Evolutionary conservation across 306 rosid species (phyloP).

Genomic region (Pterocarpus macrocarpus): DNA sequence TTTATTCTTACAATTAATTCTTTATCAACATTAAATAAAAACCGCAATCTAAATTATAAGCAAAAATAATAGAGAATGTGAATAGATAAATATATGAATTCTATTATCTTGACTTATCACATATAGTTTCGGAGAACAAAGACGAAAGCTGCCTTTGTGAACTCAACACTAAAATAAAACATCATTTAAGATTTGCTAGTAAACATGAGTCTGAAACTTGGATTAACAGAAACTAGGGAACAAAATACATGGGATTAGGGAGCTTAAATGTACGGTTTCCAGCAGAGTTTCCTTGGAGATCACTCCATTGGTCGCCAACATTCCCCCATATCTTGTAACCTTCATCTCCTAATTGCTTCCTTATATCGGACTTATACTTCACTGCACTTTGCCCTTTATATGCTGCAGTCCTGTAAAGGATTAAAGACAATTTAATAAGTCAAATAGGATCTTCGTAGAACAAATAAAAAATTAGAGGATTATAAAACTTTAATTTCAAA

Average conservation of each 20-base stretch:
- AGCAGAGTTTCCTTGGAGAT: slow-evolving; percentile 66
- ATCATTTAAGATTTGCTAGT: neutral
- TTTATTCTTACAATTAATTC: no score
- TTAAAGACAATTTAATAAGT: neutral
- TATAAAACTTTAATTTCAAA: no score
- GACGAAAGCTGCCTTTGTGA: neutral
- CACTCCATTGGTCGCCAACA: slow-evolving; percentile 93
- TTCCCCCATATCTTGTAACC: slow-evolving; percentile 92
- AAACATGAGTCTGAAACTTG: neutral
- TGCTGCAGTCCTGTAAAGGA: slow-evolving; percentile 51
- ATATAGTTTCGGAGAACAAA: no score
- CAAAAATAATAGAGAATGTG: no score
- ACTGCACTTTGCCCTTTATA: slow-evolving; percentile 74
- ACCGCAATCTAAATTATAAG: no score
- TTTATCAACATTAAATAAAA: no score
- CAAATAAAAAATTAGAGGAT: neutral
- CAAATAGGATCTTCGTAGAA: neutral
- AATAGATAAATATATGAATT: neutral
- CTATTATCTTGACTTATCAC: neutral
- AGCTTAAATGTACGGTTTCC: slow-evolving; percentile 89
- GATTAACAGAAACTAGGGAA: slow-evolving; percentile 54
- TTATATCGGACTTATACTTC: slow-evolving; percentile 62
- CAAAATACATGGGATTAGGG: slow-evolving; percentile 96
- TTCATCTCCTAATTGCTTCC: slow-evolving; percentile 64
- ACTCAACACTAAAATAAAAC: neutral